Evolutionary conservation across 192 early-diverging fungal genomes (phyloP), one percentile per base, ranked within the genome.

Genomic region (Gonapodya prolifera): DNA sequence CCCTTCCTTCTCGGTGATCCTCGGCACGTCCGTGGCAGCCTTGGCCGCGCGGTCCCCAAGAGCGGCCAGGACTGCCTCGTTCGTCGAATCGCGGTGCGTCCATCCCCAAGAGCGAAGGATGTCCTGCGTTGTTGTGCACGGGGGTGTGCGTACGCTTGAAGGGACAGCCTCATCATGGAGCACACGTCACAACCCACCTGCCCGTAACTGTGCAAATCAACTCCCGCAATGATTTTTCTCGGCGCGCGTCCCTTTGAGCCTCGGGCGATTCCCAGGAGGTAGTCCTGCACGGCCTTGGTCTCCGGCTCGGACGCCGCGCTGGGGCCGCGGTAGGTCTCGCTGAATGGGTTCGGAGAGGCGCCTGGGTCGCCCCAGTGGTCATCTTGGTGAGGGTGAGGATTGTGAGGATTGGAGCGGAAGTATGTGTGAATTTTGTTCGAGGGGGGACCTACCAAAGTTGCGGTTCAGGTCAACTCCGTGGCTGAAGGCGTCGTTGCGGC

Each of bases 161-260:
- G n/a, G n/a, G n/a, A n/a, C n/a, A n/a, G n/a, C n/a, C n/a, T n/a
- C n/a, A n/a, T n/a, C n/a, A n/a, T n/a, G n/a, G n/a, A n/a, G n/a
- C n/a, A n/a, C n/a, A n/a, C n/a, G n/a, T n/a, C n/a, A n/a, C n/a
- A n/a, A 61, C 45, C 8, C 23, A 88, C 81, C 80, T 90, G 87
- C 16, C 82, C 83, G 80, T 85, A 89, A 30, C 85, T 85, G 78
- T 90, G 89, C 35, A 88, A 84, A 75, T 90, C 89, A 35, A 90
- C 85, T 0, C 83, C 87, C 29, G 86, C 89, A 70, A 88, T 82
- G n/a, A 85, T 78, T 69, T 84, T 84, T 69, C 85, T 84, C 35
- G 79, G 70, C 28, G 82, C 74, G 76, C 18, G 31, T n/a, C n/a
- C n/a, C n/a, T n/a, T n/a, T 8, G 45, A 69, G 13, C 45, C n/a